Evolutionary conservation across 371 early-diverging fungal species (phyloP).

Genomic region (Dipsacomyces acuminosporus): DNA sequence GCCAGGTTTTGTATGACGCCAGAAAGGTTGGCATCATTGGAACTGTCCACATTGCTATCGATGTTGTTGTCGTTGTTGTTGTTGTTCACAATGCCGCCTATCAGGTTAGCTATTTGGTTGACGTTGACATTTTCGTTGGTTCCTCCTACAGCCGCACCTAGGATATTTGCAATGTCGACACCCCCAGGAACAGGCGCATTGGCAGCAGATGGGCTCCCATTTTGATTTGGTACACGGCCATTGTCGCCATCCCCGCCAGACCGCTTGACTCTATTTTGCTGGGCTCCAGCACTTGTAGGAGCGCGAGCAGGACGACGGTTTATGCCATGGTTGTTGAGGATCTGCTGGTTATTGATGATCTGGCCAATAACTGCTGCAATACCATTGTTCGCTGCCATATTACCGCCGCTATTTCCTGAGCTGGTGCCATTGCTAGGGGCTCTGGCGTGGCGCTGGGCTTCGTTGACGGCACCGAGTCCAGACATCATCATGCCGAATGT

Average conservation of each 20-base stretch:
- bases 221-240: no score
- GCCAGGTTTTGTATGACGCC: not conserved
- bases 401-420: not conserved
- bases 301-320: no score
- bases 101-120: not conserved
- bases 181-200: no score
- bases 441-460: slow-evolving; percentile 17
- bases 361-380: slow-evolving; percentile 28
- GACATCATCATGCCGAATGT: slow-evolving; percentile 37
- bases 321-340: no score
- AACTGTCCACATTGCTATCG: not conserved
- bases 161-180: not conserved
- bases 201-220: no score
- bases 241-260: no score
- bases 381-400: slow-evolving; percentile 19
- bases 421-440: not conserved
- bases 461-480: slow-evolving; percentile 24
- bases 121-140: not conserved
- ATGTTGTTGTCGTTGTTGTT: no score
- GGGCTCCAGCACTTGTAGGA: no score
- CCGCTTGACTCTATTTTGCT: no score
- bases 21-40: not conserved
- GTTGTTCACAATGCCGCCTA: not conserved
- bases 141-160: not conserved
- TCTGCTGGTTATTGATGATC: not conserved